Conservation (phyloP, 2,329 filamentous ascomycete genomes). For the Botrytis porri region DNA sequence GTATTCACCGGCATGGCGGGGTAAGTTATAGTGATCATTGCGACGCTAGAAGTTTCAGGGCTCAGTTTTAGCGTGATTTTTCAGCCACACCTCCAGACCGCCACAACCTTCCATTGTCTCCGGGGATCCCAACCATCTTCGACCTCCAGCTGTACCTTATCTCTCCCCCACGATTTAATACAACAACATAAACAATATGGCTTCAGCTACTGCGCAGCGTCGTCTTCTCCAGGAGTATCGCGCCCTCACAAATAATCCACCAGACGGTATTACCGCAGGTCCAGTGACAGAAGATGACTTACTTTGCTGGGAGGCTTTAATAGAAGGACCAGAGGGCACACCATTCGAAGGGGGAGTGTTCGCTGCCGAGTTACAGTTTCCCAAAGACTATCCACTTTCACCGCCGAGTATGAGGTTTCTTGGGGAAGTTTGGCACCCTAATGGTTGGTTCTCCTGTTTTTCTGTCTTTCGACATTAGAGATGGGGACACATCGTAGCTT, state of each 20-base stretch:
- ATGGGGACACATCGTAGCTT: neutral
- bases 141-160: neutral
- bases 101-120: neutral
- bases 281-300: constrained; percentile 93
- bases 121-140: neutral
- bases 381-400: constrained; percentile 93
- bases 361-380: constrained; percentile 90
- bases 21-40: neutral
- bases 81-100: neutral
- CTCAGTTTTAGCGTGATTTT: neutral
- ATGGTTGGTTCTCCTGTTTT: constrained; percentile 57
- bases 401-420: constrained; percentile 96
- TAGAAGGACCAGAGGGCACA: constrained; percentile 91
- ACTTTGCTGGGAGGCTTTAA: constrained; percentile 93
- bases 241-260: constrained; percentile 86
- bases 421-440: constrained; percentile 93
- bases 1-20: constrained; percentile 4
- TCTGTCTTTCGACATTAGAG: neutral
- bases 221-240: constrained; percentile 97
- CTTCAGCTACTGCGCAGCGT: constrained; percentile 62
- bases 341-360: constrained; percentile 96
- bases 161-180: neutral
- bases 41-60: neutral
- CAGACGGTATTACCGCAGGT: constrained; percentile 96
- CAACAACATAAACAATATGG: constrained; percentile 42